A percentile compares a stretch with the other conserved stretches of the same genome.
Evolutionary conservation across 148 eudicot genomes (phyloP).

Genomic region (Pouteria glomerata): DNA sequence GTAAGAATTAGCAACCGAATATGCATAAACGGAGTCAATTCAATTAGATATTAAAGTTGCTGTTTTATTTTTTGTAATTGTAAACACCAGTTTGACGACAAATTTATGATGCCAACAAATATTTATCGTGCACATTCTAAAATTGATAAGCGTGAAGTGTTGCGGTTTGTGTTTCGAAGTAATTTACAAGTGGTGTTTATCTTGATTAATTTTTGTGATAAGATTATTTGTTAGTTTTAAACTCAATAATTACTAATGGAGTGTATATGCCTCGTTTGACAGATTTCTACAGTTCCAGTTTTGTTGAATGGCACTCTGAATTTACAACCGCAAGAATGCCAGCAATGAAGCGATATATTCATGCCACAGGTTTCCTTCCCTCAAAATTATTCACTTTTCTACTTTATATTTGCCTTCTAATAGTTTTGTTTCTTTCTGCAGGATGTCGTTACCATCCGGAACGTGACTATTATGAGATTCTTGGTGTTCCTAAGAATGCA

Average conservation of each 20-base stretch:
- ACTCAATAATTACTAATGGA: slow-evolving; percentile 1
- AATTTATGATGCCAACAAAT: too few relatives aligned
- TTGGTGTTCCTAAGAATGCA: slow-evolving; percentile 69
- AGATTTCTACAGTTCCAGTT: slow-evolving; percentile 24
- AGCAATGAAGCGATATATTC: slow-evolving; percentile 41
- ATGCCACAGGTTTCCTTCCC: slow-evolving; percentile 58
- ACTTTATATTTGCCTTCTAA: slow-evolving; percentile 2
- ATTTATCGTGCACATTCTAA: too few relatives aligned
- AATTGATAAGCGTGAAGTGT: too few relatives aligned
- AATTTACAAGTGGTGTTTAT: not conserved
- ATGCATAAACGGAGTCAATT: not conserved
- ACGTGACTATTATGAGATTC: slow-evolving; percentile 59
- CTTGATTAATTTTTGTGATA: not conserved
- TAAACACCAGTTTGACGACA: too few relatives aligned
- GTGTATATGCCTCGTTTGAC: slow-evolving; percentile 1
- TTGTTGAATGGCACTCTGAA: slow-evolving; percentile 19
- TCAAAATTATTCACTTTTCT: not conserved
- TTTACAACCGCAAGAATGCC: slow-evolving; percentile 19
- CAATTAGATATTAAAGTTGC: not conserved
- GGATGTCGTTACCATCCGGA: slow-evolving; percentile 38
- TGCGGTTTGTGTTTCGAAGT: not conserved
- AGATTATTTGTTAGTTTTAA: not conserved
- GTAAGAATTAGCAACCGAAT: slow-evolving; percentile 12
- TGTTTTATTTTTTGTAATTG: not conserved
- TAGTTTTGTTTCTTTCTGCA: slow-evolving; percentile 24